These are phyloP conservation scores for Ceratobasidium sp. DNA, from an alignment of 1,284 basidiomycete species.

Conservation along the genomic window DNA sequence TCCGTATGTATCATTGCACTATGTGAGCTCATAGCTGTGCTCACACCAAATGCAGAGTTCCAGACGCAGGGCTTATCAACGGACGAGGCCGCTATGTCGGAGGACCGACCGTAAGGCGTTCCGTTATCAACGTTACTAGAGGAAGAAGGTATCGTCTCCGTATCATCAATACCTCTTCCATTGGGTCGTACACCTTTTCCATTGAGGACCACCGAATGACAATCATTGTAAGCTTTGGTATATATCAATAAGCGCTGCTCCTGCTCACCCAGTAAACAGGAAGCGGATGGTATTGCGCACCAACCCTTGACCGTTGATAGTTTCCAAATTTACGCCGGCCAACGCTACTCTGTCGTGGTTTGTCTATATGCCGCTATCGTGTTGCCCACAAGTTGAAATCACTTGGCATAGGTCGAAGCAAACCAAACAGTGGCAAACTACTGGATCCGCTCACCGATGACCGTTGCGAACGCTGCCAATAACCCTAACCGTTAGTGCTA, in stretches of 20 bases:
- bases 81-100: slow-evolving; percentile 1
- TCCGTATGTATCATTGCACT: neutral
- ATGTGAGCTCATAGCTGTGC: neutral
- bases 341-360: slow-evolving; percentile 7
- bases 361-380: neutral
- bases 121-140: neutral
- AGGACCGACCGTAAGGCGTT: neutral
- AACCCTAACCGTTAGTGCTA: slow-evolving; percentile 22
- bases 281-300: slow-evolving; percentile 14
- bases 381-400: neutral
- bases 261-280: neutral
- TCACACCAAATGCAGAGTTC: neutral
- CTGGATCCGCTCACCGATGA: slow-evolving; percentile 29
- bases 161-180: slow-evolving; percentile 6
- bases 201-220: slow-evolving; percentile 8
- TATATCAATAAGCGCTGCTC: neutral
- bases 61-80: neutral
- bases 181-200: slow-evolving; percentile 13
- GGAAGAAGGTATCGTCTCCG: slow-evolving; percentile 4
- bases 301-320: slow-evolving; percentile 1
- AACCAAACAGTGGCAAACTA: slow-evolving; percentile 33
- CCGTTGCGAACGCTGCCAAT: slow-evolving; percentile 15
- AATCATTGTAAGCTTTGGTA: neutral
- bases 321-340: slow-evolving; percentile 5
- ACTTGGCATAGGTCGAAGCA: slow-evolving; percentile 1